phyloP scores from a whole-genome alignment of 768 basidiomycete genomes.

The Pulveroboletus frians region DNA sequence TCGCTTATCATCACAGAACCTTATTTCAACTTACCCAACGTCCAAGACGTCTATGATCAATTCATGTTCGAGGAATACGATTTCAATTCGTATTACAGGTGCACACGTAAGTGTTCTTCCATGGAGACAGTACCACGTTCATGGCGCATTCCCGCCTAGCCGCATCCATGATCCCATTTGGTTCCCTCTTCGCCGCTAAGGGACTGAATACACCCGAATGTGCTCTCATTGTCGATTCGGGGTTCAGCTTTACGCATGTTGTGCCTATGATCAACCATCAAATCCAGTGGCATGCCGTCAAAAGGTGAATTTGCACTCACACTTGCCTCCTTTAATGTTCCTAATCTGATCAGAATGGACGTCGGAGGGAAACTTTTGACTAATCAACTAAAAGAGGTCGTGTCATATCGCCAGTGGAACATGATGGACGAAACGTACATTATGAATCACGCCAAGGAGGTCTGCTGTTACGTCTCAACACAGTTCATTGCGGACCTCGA shows the following conservation, averaged over 20 bases:
- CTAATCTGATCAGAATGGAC: conserved; percentile 61
- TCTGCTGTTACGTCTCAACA: conserved; percentile 80
- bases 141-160: conserved; percentile 41
- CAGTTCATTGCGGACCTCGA: conserved; percentile 73
- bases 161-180: conserved; percentile 73
- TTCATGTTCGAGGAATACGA: conserved; percentile 97
- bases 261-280: conserved; percentile 74
- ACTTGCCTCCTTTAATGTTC: conserved; percentile 10
- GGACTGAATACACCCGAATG: conserved; percentile 65
- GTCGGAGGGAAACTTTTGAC: conserved; percentile 94
- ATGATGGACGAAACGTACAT: conserved; percentile 97
- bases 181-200: conserved; percentile 55
- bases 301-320: conserved; percentile 48
- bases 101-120: conserved; percentile 59
- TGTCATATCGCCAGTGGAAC: conserved; percentile 96
- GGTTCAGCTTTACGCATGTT: conserved; percentile 92
- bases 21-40: conserved; percentile 87
- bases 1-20: conserved; percentile 89
- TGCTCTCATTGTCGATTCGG: conserved; percentile 77
- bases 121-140: conserved; percentile 19
- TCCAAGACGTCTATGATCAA: conserved; percentile 91
- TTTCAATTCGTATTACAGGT: conserved; percentile 75
- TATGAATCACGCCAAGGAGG: conserved; percentile 88
- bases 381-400: conserved; percentile 89
- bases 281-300: conserved; percentile 76